Conservation (phyloP, 495 filamentous ascomycete genomes). For the Aspergillus indologenus region DNA sequence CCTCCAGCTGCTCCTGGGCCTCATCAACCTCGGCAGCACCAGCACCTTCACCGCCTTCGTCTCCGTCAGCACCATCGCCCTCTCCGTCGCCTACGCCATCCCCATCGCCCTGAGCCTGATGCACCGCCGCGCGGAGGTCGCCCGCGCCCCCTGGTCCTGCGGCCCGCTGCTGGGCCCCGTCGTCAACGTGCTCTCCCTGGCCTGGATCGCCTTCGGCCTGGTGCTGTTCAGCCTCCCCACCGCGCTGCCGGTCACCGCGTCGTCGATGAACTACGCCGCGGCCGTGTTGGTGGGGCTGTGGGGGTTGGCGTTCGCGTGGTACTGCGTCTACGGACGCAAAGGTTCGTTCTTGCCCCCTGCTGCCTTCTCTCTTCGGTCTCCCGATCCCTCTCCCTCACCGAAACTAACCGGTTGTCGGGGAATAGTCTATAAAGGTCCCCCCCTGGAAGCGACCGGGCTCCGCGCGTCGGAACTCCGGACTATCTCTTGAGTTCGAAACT, state of each 20-base stretch:
- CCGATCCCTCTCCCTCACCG: too few relatives aligned
- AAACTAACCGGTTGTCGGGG: neutral
- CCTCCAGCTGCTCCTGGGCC: constrained; percentile 48
- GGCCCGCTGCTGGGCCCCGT: constrained; percentile 53
- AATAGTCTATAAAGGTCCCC: neutral
- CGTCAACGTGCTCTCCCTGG: constrained; percentile 53
- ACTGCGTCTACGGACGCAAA: constrained; percentile 43
- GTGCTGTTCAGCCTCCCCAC: constrained; percentile 57
- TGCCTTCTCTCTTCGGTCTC: too few relatives aligned
- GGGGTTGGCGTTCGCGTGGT: constrained; percentile 43
- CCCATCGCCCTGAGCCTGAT: constrained; percentile 57
- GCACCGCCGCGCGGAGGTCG: constrained; percentile 48
- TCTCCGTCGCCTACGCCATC: constrained; percentile 56
- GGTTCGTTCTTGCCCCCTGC: constrained; percentile 26
- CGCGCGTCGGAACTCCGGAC: too few relatives aligned
- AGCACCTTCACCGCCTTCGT: constrained; percentile 63
- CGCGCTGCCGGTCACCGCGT: constrained; percentile 42
- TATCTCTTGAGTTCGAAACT: too few relatives aligned
- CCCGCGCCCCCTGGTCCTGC: constrained; percentile 52
- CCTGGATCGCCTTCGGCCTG: constrained; percentile 60
- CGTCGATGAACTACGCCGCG: constrained; percentile 59
- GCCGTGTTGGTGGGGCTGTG: constrained; percentile 60
- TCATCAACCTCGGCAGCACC: constrained; percentile 62
- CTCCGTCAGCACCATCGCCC: constrained; percentile 58
- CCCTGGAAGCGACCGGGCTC: neutral